Evolutionary conservation across 306 rosid species (phyloP).

Genomic region (Glycine tomentella): DNA sequence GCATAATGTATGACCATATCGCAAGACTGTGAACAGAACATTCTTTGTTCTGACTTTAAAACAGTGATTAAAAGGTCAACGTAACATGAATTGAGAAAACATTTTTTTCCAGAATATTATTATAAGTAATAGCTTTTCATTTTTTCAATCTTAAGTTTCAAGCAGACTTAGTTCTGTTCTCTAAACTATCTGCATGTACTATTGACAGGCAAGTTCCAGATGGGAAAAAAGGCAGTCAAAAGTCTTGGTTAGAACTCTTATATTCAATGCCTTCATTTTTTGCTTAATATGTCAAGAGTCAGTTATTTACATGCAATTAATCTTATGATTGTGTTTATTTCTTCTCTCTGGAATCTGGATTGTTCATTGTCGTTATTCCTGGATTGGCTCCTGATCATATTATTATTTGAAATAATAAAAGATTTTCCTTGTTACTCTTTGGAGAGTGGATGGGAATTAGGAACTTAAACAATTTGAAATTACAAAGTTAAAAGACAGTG

Average conservation of each 20-base stretch:
- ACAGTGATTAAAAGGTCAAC: not conserved
- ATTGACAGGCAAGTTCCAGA: slow-evolving; percentile 76
- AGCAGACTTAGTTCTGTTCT: not conserved
- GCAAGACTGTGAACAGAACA: not conserved
- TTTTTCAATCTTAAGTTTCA: slow-evolving; percentile 1
- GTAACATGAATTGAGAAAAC: not conserved
- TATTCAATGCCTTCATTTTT: slow-evolving; percentile 10
- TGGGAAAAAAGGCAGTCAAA: slow-evolving; percentile 95
- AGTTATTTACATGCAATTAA: not conserved
- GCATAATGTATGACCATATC: not conserved
- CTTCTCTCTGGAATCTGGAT: slow-evolving; percentile 4
- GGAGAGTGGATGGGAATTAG: too few species aligned
- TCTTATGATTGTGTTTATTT: slow-evolving; percentile 1
- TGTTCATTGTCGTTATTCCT: not conserved
- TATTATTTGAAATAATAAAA: not conserved
- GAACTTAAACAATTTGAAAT: not conserved
- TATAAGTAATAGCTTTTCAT: not conserved
- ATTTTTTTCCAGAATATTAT: not conserved
- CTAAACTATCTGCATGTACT: slow-evolving; percentile 28
- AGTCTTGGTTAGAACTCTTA: slow-evolving; percentile 68
- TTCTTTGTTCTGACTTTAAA: slow-evolving; percentile 15
- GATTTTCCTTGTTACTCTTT: too few species aligned
- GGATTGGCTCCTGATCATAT: not conserved
- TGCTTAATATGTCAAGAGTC: slow-evolving; percentile 3
- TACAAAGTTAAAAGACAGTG: not conserved